phyloP scores from a whole-genome alignment of 2,329 filamentous ascomycete species.

The Pseudophaeomoniella oleicola region DNA sequence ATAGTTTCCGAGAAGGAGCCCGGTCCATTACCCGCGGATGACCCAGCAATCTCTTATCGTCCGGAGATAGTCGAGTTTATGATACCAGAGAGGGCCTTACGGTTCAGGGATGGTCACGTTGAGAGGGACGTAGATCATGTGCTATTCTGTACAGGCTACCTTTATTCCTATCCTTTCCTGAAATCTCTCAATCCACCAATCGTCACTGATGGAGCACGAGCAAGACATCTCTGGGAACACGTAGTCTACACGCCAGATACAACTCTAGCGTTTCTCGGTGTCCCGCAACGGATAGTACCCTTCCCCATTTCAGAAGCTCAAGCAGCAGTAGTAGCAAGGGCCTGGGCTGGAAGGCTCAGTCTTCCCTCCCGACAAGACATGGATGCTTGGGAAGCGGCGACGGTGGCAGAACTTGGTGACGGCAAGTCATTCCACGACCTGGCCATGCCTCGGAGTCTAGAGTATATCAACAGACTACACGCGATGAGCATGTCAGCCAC shows the following conservation, averaged over 20 bases:
- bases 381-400: conserved; percentile 10
- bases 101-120: conserved; percentile 41
- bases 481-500: conserved; percentile 9
- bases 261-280: conserved; percentile 36
- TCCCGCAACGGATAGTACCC: no score
- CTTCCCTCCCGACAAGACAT: conserved; percentile 6
- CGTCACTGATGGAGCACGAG: conserved; percentile 27
- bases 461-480: conserved; percentile 9
- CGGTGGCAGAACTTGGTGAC: conserved; percentile 27
- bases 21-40: conserved; percentile 28
- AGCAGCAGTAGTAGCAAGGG: conserved; percentile 29
- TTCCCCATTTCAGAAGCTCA: conserved; percentile 41
- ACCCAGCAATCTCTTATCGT: conserved; percentile 42
- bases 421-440: conserved; percentile 20
- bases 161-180: conserved; percentile 34
- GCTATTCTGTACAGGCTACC: conserved; percentile 49
- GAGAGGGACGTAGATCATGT: conserved; percentile 44
- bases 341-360: conserved; percentile 41
- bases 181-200: no score
- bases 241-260: conserved; percentile 25
- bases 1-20: conserved; percentile 42
- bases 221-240: conserved; percentile 35
- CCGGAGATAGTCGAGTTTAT: conserved; percentile 33
- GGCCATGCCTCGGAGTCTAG: conserved; percentile 10
- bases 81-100: conserved; percentile 29